Evolutionary conservation across 225 moss, liverwort and hornwort genomes (phyloP), one percentile per base, ranked within the genome.

Genomic region (Asterella californica): DNA sequence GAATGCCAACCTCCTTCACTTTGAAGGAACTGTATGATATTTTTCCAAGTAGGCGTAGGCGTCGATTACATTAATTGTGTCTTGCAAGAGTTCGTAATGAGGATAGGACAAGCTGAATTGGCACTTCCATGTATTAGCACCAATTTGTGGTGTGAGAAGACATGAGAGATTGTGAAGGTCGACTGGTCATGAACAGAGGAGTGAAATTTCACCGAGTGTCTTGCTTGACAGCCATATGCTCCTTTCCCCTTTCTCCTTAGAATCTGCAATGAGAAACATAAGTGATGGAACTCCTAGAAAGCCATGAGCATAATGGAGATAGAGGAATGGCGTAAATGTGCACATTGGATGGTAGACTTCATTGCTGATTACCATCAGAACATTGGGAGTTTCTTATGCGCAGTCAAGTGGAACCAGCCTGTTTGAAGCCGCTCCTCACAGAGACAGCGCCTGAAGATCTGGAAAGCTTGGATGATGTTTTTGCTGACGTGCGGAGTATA

Each of bases 271-370:
- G 75, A 22, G 37, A 59, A 57, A 36, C 24, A 59, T 12, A 38
- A 59, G 1, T 24, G 29, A 30, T 32, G 75, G 54, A 57, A 59
- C 15, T 53, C 30, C 50, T 0, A 15, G 0, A 30, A 74, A 33
- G 52, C 32, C 8, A 72, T 74, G 84, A 86, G 86, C 57, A 83
- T 90, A 17, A 81, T 86, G 21, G 86, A 96, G 64, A 84, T 55
- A 17, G 91, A 92, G 30, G 93, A 96, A 80, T 92, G 93, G 30
- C 78, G 93, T 38, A 83, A 78, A 48, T 85, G 86, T 77, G 91
- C 86, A 14, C 91, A 96, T 79, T 82, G 81, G 83, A 96, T 93
- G 93, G 96, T 92, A 79, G 96, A 96, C 63, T 96, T 96, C 76
- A 85, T 94, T 34, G 96, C 94, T 19, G 93, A 96, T 83, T 96